Conservation (phyloP, 768 basidiomycete species). For the Trametes elegans region DNA sequence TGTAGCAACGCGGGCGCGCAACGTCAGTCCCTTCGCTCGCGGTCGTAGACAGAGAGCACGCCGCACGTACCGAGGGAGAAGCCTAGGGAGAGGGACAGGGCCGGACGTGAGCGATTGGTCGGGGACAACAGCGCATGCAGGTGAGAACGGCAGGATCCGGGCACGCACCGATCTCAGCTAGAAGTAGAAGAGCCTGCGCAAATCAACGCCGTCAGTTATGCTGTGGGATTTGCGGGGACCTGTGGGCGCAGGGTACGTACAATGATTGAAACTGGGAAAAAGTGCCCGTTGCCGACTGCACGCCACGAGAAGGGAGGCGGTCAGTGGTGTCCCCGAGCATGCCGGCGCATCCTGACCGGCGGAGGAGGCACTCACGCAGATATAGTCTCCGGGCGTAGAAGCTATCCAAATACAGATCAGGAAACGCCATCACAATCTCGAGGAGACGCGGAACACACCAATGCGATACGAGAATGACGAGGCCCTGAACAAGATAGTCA, state of each 20-base stretch:
- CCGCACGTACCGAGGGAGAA: not conserved
- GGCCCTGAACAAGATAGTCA: not conserved
- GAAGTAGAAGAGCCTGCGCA: not conserved
- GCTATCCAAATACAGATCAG: too few species aligned
- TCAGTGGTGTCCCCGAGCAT: not conserved
- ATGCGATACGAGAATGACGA: constrained; percentile 6
- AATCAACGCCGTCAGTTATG: not conserved
- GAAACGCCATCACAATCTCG: too few species aligned
- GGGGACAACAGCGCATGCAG: not conserved
- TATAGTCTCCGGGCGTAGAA: constrained; percentile 5
- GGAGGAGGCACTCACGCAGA: not conserved
- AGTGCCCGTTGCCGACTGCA: not conserved
- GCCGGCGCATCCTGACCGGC: not conserved
- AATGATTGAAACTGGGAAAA: constrained; percentile 1
- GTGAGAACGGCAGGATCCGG: too few species aligned
- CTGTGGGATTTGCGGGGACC: not conserved
- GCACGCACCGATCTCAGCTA: not conserved
- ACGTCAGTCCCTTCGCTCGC: not conserved
- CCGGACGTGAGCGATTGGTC: not conserved
- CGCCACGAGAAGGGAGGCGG: not conserved
- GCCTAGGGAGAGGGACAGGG: not conserved
- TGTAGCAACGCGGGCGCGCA: not conserved
- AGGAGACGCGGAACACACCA: not conserved
- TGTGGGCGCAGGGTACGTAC: not conserved
- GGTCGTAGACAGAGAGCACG: not conserved